Evolutionary conservation across 495 filamentous ascomycete genomes (phyloP).

Genomic region (Penicillium waksmanii): DNA sequence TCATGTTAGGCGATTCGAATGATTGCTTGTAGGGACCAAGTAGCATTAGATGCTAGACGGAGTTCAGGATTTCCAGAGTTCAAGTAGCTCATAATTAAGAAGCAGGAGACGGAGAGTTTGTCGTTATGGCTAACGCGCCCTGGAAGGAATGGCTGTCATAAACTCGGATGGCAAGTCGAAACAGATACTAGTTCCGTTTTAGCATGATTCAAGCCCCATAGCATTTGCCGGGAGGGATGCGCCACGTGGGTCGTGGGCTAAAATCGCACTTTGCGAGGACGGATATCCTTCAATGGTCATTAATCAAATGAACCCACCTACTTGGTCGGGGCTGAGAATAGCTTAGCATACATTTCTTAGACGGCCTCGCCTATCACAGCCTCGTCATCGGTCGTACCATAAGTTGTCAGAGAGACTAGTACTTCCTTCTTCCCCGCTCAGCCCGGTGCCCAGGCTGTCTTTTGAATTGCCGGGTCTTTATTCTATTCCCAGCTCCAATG

Average conservation of each 20-base stretch:
- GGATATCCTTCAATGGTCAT: background rate
- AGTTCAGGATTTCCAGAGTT: background rate
- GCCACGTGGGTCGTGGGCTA: constrained; percentile 1
- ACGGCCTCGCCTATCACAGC: background rate
- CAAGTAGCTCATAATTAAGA: background rate
- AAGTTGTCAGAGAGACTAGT: background rate
- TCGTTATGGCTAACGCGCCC: background rate
- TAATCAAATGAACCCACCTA: background rate
- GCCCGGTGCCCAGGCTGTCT: background rate
- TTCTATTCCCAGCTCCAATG: too few species aligned
- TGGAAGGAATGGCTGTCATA: background rate
- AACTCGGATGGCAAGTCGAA: background rate
- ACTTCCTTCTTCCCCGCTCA: background rate
- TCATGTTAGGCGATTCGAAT: constrained; percentile 4
- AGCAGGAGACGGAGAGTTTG: background rate
- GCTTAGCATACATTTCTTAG: background rate
- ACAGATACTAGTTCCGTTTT: background rate
- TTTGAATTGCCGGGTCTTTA: too few species aligned
- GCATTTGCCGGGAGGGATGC: background rate
- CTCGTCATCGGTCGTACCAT: background rate
- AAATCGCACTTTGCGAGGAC: background rate
- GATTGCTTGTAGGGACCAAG: background rate
- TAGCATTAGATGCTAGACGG: background rate
- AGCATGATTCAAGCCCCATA: background rate
- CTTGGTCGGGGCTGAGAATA: background rate